Conservation (phyloP, 2,329 filamentous ascomycete genomes). For the Fusarium multiceps region DNA sequence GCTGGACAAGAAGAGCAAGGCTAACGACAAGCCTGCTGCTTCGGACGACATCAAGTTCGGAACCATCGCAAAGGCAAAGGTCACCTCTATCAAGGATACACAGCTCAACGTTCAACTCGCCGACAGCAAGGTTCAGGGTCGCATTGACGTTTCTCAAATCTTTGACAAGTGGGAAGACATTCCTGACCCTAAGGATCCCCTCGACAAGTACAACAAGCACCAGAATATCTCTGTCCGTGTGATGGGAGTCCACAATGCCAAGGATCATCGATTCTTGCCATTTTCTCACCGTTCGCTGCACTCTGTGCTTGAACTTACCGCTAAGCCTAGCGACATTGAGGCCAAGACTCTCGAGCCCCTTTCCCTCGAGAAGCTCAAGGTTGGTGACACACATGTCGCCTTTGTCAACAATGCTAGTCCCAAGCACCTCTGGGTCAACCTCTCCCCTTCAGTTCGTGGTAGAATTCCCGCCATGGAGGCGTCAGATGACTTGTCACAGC, state of each 20-base stretch:
- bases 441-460: conserved; percentile 89
- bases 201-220: conserved; percentile 77
- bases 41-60: conserved; percentile 81
- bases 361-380: conserved; percentile 76
- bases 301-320: conserved; percentile 87
- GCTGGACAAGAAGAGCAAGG: conserved; percentile 52
- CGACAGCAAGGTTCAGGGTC: conserved; percentile 80
- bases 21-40: conserved; percentile 51
- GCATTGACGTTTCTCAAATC: conserved; percentile 89
- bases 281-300: conserved; percentile 87
- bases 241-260: conserved; percentile 88
- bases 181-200: conserved; percentile 80
- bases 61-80: conserved; percentile 77
- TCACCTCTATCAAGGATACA: conserved; percentile 88
- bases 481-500: conserved; percentile 83
- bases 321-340: conserved; percentile 76
- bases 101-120: conserved; percentile 92
- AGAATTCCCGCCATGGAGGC: conserved; percentile 85
- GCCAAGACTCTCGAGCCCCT: conserved; percentile 61
- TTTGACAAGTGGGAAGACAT: conserved; percentile 93
- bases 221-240: conserved; percentile 80
- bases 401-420: conserved; percentile 91
- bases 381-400: conserved; percentile 78
- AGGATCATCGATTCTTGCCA: conserved; percentile 90
- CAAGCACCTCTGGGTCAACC: conserved; percentile 87